phyloP scores from a whole-genome alignment of 2,329 filamentous ascomycete species.

The Fusarium equiseti region DNA sequence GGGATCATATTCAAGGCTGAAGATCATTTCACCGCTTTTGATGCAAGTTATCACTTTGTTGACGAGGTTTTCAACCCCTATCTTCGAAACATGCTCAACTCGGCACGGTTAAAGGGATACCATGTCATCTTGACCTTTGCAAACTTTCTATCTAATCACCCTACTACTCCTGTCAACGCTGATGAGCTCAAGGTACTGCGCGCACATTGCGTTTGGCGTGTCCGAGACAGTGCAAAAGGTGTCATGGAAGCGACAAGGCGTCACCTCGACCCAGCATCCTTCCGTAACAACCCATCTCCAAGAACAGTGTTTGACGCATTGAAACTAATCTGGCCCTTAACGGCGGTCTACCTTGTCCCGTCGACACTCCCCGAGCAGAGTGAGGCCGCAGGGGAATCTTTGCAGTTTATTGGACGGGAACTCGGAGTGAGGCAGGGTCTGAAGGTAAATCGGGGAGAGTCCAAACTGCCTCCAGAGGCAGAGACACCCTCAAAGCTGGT shows the following conservation, averaged over 20 bases:
- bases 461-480: conserved; percentile 47
- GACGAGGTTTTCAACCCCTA: conserved; percentile 46
- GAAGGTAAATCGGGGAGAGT: conserved; percentile 33
- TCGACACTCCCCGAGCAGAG: conserved; percentile 49
- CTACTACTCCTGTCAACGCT: conserved; percentile 38
- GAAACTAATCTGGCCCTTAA: conserved; percentile 56
- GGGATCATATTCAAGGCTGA: conserved; percentile 46
- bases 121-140: conserved; percentile 50
- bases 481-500: conserved; percentile 40
- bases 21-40: conserved; percentile 34
- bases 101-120: conserved; percentile 53
- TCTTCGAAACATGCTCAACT: conserved; percentile 51
- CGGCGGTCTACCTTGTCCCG: conserved; percentile 48
- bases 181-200: conserved; percentile 48
- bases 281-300: conserved; percentile 48
- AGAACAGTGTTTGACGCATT: conserved; percentile 54
- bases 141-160: conserved; percentile 54
- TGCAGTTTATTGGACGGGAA: conserved; percentile 53
- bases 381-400: conserved; percentile 43
- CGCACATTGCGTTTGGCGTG: conserved; percentile 43
- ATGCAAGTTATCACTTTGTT: conserved; percentile 13
- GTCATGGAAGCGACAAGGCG: conserved; percentile 48
- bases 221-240: conserved; percentile 46
- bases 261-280: conserved; percentile 44
- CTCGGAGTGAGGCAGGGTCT: conserved; percentile 55